These are phyloP conservation scores for Cyberlindnera bimundalis DNA, from an alignment of 805 yeast species.

Conservation along the genomic window DNA sequence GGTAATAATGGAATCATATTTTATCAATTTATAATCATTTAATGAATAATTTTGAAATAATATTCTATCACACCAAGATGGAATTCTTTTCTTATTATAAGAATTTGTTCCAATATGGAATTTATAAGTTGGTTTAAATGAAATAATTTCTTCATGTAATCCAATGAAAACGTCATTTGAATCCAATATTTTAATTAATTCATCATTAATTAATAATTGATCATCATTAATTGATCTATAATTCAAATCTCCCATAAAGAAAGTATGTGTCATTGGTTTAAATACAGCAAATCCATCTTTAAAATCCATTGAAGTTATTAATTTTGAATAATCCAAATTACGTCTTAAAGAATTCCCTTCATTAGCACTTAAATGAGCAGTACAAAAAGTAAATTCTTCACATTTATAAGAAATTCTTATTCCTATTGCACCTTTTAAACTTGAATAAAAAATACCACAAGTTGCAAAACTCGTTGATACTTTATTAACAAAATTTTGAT, in stretches of 20 bases:
- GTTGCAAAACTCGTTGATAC: constrained; percentile 4
- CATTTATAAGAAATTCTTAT: constrained; percentile 40
- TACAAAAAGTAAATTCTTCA: constrained; percentile 52
- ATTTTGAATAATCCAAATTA: constrained; percentile 45
- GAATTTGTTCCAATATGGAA: constrained; percentile 44
- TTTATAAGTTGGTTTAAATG: constrained; percentile 81
- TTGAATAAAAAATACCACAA: constrained; percentile 40
- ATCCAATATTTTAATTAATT: constrained; percentile 29
- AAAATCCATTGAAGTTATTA: constrained; percentile 55
- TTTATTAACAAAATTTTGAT: neutral
- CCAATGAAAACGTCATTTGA: constrained; percentile 52
- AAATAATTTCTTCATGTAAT: constrained; percentile 61
- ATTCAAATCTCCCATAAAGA: constrained; percentile 83
- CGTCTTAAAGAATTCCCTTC: constrained; percentile 62
- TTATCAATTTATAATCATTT: constrained; percentile 28
- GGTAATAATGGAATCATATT: constrained; percentile 51
- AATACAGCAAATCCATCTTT: constrained; percentile 49
- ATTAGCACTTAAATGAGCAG: constrained; percentile 73
- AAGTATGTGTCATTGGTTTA: constrained; percentile 54
- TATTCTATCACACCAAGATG: constrained; percentile 92
- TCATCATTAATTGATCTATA: constrained; percentile 48
- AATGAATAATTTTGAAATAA: constrained; percentile 47
- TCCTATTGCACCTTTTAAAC: constrained; percentile 74
- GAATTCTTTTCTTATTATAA: constrained; percentile 57
- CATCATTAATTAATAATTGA: constrained; percentile 33